phyloP scores from a whole-genome alignment of 768 basidiomycete species.

The Kwoniella shandongensis region DNA sequence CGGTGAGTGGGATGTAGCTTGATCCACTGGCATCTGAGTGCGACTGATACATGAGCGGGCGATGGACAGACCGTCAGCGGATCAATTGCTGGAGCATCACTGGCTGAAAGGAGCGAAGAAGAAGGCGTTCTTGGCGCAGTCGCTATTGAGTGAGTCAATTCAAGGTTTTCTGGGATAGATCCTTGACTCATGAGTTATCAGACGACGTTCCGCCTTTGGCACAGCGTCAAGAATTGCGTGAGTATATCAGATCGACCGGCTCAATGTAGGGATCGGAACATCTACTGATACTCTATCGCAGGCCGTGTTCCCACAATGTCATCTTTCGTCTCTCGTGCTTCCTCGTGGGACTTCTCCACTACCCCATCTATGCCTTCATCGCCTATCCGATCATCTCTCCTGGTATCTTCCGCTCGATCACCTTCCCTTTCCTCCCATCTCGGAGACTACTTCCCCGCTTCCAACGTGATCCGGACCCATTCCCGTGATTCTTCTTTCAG shows the following conservation, averaged over 20 bases:
- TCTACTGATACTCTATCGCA: background rate
- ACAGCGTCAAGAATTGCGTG: slow-evolving; percentile 41
- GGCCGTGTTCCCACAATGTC: slow-evolving; percentile 37
- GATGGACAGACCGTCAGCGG: slow-evolving; percentile 78
- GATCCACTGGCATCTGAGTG: background rate
- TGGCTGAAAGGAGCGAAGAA: slow-evolving; percentile 81
- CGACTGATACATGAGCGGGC: background rate
- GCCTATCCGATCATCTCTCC: slow-evolving; percentile 9
- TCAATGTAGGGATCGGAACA: background rate
- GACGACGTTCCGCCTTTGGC: slow-evolving; percentile 35
- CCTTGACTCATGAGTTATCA: slow-evolving; percentile 4
- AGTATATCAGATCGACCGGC: slow-evolving; percentile 9
- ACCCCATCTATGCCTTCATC: slow-evolving; percentile 23
- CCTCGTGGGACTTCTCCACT: slow-evolving; percentile 32
- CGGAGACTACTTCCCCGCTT: slow-evolving; percentile 18
- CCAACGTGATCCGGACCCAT: slow-evolving; percentile 12
- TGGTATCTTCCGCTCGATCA: slow-evolving; percentile 7
- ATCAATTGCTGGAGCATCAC: slow-evolving; percentile 69
- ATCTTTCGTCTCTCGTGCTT: slow-evolving; percentile 20
- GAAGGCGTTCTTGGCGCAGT: slow-evolving; percentile 71
- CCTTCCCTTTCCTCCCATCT: slow-evolving; percentile 14
- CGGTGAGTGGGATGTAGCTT: slow-evolving; percentile 57
- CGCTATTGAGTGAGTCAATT: slow-evolving; percentile 59
- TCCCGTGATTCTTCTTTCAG: slow-evolving; percentile 22
- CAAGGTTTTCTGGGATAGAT: background rate